Evolutionary conservation across 352 stramenopile species (phyloP), one percentile per base, ranked within the genome.

Genomic region (Globisporangium camurandrum): DNA sequence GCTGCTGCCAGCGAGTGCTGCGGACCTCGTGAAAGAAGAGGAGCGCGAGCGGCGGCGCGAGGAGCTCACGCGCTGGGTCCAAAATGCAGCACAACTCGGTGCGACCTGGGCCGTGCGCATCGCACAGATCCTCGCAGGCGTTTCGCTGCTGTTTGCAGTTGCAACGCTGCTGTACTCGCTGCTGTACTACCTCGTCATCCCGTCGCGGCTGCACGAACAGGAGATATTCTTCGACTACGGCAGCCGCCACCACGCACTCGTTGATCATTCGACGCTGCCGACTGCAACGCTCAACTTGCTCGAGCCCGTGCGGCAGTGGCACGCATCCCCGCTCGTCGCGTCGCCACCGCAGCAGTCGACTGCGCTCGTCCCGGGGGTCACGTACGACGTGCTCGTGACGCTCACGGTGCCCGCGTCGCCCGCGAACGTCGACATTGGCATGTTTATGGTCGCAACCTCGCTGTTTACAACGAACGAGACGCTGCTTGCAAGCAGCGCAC

Each of bases 121-220:
- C 10, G 53, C 42, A 7, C 66, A 77, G 59, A 47, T 76, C 19
- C 54, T 62, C 26, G 44, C 57, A 2, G 74, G 33, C 16, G 39
- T 83, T 19, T 63, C 63, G 4, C 37, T 75, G 23, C 64, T 93
- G 22, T 66, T 93, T 30, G 58, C 45, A 16, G 69, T 63, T 16
- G 81, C 81, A 23, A 74, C 78, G 3, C 26, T 86, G 43, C 57
- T 93, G 39, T 93, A 93, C 50, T 64, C 53, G 5, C 26, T 79
- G 46, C 51, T 93, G 10, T 93, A 93, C 71, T 85, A 82, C 54
- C 41, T 88, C 20, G 57, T 93, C 30, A 90, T 93, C 54, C 81
- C 81, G 12, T 77, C 77, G 46, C 67, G 79, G 20, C 75, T 86
- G 43, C 77, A 88, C 47, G 77, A 92, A 46, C 81, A 88, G 39